Conservation (phyloP, 1,139 yeast genomes). For the Suhomyces ambrosiae region DNA sequence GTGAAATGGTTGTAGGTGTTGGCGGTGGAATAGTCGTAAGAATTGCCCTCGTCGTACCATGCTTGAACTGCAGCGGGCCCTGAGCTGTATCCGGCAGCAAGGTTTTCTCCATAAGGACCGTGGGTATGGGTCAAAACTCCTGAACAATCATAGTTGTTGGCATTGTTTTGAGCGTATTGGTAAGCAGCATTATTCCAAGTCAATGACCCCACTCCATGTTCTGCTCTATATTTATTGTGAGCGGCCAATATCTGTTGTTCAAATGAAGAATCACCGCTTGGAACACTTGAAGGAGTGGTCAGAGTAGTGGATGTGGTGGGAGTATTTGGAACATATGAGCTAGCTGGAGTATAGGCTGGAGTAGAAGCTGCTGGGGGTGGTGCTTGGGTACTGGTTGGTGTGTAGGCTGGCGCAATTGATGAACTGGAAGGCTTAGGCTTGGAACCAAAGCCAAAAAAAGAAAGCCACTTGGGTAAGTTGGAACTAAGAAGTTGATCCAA, state of each 20-base stretch:
- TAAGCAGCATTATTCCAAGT: constrained; percentile 25
- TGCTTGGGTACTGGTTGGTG: constrained; percentile 4
- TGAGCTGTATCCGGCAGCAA: constrained; percentile 26
- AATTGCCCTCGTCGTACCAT: constrained; percentile 28
- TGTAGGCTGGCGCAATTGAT: not conserved
- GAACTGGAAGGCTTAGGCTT: not conserved
- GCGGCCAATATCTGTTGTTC: constrained; percentile 25
- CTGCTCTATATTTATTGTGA: constrained; percentile 27
- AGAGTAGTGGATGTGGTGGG: constrained; percentile 7
- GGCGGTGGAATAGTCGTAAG: constrained; percentile 24
- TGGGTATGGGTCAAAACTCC: constrained; percentile 29
- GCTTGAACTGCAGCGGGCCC: constrained; percentile 27
- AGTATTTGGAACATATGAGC: constrained; percentile 6
- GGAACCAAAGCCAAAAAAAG: constrained; percentile 16
- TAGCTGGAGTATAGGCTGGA: constrained; percentile 1
- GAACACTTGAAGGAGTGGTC: constrained; percentile 1
- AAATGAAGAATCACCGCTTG: constrained; percentile 20
- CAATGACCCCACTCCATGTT: constrained; percentile 24
- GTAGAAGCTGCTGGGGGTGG: constrained; percentile 9
- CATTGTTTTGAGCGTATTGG: constrained; percentile 26
- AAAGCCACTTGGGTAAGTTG: constrained; percentile 15
- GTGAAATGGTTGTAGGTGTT: constrained; percentile 72
- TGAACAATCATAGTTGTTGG: constrained; percentile 28
- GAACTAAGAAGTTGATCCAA: constrained; percentile 14
- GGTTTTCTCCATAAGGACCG: constrained; percentile 29